Evolutionary conservation across 805 yeast genomes (phyloP), one percentile per base, ranked within the genome.

Genomic region (Saccharomycopsis malanga): DNA sequence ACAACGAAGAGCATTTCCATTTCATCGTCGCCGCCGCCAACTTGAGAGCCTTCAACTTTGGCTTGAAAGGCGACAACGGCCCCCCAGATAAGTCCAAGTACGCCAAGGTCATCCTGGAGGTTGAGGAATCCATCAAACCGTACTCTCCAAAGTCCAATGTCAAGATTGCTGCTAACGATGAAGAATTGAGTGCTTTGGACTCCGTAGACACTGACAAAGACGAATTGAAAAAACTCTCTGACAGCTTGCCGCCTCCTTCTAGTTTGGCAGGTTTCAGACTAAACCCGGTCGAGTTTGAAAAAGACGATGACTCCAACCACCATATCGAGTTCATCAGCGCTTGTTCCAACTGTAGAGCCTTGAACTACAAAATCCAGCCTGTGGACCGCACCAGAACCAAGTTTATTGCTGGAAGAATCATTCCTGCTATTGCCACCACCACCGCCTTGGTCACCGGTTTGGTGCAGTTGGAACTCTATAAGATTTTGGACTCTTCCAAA

Each of bases 351-450:
- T 79, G 95, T 66, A 82, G 99, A 64, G 99, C 99, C 24, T 72
- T 79, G 67, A 91, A 88, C 67, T 91, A 91, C 61, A 75, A 79
- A 35, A 88, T 91, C 56, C 95, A 87, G 60, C 70, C 87, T 10
- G 97, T 91, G 32, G 97, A 91, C 61, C 78, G 81, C 53, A 80
- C 81, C 44, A 87, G 84, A 70, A 93, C 98, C 34, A 93, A 93
- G 70, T 87, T 91, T 59, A 91, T 93, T 63, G 99, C 99, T 4
- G 99, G 99, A 41, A 82, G 94, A 67, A 93, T 93, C 56, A 93
- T 93, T 56, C 99, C 99, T 14, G 98, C 98, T 18, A 93, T 93
- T 70, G 98, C 98, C 32, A 93, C 99, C 2, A 93, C 99, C 1
- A 93, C 99, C n/a, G 95, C 97, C 7, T 70, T 89, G 56, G 98